phyloP scores from a whole-genome alignment of 768 basidiomycete species.

The Macrolepiota fuliginosa region DNA sequence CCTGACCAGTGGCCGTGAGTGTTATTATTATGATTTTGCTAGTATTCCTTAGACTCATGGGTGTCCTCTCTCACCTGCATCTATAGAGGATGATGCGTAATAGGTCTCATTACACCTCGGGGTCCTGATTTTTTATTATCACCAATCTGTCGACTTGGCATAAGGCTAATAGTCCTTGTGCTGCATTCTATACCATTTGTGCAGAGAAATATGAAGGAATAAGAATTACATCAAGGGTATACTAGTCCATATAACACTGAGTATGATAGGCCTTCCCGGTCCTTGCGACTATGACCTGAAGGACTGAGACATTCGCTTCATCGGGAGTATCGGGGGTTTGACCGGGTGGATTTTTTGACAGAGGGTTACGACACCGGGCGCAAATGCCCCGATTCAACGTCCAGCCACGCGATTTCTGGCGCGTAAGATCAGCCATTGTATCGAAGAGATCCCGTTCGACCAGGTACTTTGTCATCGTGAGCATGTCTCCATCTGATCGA shows the following conservation, averaged over 20 bases:
- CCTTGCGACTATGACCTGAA: slow-evolving; percentile 48
- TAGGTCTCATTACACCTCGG: too few species aligned
- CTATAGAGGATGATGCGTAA: neutral
- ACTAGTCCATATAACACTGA: slow-evolving; percentile 29
- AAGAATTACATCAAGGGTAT: neutral
- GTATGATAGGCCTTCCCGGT: slow-evolving; percentile 60
- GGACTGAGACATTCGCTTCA: slow-evolving; percentile 18
- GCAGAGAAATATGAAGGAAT: neutral
- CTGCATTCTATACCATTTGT: neutral
- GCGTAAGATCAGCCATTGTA: slow-evolving; percentile 56
- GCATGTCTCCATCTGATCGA: slow-evolving; percentile 86
- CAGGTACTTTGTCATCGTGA: slow-evolving; percentile 79
- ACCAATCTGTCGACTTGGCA: neutral
- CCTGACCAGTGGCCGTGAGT: slow-evolving; percentile 38
- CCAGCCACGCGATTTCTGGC: slow-evolving; percentile 65
- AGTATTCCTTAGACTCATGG: neutral
- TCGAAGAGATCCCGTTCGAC: slow-evolving; percentile 82
- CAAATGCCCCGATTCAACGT: slow-evolving; percentile 48
- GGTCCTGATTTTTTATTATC: too few species aligned
- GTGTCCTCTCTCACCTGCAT: neutral
- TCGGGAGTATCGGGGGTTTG: neutral
- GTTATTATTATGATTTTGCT: neutral
- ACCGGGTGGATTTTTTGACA: slow-evolving; percentile 21
- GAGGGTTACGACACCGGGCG: slow-evolving; percentile 46
- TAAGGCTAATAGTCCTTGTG: neutral